Conservation (phyloP, 2,329 filamentous ascomycete species). For the Fusarium sp. region DNA sequence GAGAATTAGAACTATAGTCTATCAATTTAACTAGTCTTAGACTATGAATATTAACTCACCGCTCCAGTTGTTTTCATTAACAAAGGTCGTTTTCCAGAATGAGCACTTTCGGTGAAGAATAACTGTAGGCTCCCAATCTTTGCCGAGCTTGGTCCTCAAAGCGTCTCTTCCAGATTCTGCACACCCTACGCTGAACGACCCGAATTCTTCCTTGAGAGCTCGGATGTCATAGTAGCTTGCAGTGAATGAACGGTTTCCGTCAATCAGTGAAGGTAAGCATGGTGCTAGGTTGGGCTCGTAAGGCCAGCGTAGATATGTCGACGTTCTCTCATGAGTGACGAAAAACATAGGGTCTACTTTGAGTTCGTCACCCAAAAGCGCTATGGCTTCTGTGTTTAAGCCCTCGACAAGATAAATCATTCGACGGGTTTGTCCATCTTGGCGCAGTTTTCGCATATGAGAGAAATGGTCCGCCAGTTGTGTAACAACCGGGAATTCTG, state of each 20-base stretch:
- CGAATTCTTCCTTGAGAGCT: neutral
- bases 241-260: constrained; percentile 2
- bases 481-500: neutral
- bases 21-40: neutral
- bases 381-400: neutral
- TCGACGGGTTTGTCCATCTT: neutral
- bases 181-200: constrained; percentile 1
- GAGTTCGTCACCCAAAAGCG: constrained; percentile 2
- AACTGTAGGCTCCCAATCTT: constrained; percentile 1
- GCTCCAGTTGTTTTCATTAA: neutral
- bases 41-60: neutral
- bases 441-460: neutral
- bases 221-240: constrained; percentile 5
- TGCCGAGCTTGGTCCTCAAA: constrained; percentile 1
- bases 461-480: neutral
- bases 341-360: constrained; percentile 10
- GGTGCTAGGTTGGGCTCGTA: constrained; percentile 12
- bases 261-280: constrained; percentile 3
- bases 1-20: neutral
- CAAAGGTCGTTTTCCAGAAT: constrained; percentile 1
- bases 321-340: constrained; percentile 10
- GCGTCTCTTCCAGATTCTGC: constrained; percentile 6
- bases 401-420: constrained; percentile 10
- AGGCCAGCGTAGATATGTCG: constrained; percentile 10
- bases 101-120: constrained; percentile 11